Base-by-base conservation (phyloP, 23 red algal species). In the Agarophyton chilense region DNA sequence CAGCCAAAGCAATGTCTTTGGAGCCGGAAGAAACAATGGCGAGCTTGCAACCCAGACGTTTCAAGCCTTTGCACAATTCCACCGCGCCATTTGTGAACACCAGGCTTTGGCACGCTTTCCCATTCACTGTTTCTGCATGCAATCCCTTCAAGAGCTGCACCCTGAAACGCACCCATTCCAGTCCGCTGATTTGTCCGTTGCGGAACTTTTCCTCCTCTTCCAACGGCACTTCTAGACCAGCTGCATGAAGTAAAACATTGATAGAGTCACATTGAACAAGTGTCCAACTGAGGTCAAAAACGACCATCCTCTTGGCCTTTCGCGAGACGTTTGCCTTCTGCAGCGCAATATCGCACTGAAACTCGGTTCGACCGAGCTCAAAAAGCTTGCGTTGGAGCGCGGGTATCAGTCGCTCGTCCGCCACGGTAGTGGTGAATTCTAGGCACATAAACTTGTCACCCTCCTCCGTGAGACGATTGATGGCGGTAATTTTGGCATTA, bases 251-350 rank as follows among this genome's bases (percentile, higher is more conserved):
- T 29, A 99, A 52, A 16, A 94, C 63, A 22, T 99, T 88, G 28
- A 94, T 90, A 21, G 93, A 84, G 60, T 99, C 97, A 36, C 87
- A 91, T 47, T 92, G 85, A 35, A 99, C 79, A 11, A 99, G 70
- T 51, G 97, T 99, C 93, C 94, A 99, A 71, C 88, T 94, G 22
- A 99, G 92, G 70, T 99, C 97, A 60, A 99, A 99, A 3, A 96
- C 97, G 28, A 99, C 97, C 75, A 99, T 76, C 21, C 97, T 65
- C 82, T 99, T 99, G 43, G 97, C 89, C 29, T 89, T 92, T 24
- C 89, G 87, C 26, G 89, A 54, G 1, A 95, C 75, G 47, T 91
- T 82, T 29, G 81, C 78, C 44, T 83, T 79, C 50, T 99, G 92
- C 44, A 99, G 21, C 52, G 97, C 97, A 40, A 96, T 68, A 61